Conservation (phyloP, 2,329 filamentous ascomycete species). For the Aquanectria penicillioides region DNA sequence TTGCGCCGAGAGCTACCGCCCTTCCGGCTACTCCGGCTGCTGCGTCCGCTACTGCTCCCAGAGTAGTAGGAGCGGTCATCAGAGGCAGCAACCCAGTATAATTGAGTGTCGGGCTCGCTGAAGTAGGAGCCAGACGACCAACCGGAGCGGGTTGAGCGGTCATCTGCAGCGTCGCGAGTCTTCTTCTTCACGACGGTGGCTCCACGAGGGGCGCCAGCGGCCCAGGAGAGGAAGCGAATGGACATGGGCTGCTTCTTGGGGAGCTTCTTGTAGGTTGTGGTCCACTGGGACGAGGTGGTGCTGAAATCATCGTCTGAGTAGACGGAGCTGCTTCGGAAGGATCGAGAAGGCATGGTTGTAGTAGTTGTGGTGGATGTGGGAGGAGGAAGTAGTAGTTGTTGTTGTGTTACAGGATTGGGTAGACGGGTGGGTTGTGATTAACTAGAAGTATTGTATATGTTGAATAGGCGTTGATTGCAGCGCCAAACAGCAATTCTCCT, state of each 20-base stretch:
- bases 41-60: slow-evolving; percentile 26
- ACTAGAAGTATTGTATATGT: not conserved
- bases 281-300: slow-evolving; percentile 39
- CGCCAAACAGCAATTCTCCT: slow-evolving; percentile 1
- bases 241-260: slow-evolving; percentile 37
- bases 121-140: slow-evolving; percentile 35
- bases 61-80: slow-evolving; percentile 28
- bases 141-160: slow-evolving; percentile 34
- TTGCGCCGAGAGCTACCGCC: slow-evolving; percentile 29
- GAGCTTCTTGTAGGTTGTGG: slow-evolving; percentile 35
- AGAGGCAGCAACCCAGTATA: slow-evolving; percentile 37
- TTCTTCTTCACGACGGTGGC: slow-evolving; percentile 41
- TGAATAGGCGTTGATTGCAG: too few relatives aligned
- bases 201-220: slow-evolving; percentile 38
- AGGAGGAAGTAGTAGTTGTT: not conserved
- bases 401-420: too few relatives aligned
- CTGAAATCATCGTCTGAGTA: slow-evolving; percentile 36
- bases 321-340: slow-evolving; percentile 26
- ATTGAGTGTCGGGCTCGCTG: slow-evolving; percentile 34
- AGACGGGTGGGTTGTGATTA: too few relatives aligned
- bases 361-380: not conserved
- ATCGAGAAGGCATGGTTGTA: slow-evolving; percentile 19
- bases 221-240: slow-evolving; percentile 42
- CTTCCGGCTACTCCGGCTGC: slow-evolving; percentile 34
- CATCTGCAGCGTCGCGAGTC: slow-evolving; percentile 38